These are phyloP conservation scores for Didymella glomerata DNA, from an alignment of 2,329 filamentous ascomycete genomes.

Conservation along the genomic window DNA sequence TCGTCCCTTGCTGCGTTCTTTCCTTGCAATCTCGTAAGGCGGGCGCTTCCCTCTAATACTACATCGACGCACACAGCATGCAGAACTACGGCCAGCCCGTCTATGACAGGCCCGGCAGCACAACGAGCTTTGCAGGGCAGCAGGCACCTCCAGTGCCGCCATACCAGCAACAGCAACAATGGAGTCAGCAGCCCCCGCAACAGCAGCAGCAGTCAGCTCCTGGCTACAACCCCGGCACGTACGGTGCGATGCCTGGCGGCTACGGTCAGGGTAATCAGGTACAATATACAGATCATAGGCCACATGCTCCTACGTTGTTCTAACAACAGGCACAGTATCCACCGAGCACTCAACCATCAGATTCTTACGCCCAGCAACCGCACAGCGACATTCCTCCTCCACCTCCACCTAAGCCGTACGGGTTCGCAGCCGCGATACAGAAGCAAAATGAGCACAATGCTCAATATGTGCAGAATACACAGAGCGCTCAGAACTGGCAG, in stretches of 20 bases:
- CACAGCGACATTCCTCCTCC: slow-evolving; percentile 45
- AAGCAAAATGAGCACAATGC: slow-evolving; percentile 10
- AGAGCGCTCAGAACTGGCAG: slow-evolving; percentile 25
- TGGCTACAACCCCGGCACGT: slow-evolving; percentile 46
- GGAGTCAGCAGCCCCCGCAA: slow-evolving; percentile 39
- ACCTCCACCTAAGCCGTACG: slow-evolving; percentile 49
- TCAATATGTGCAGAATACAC: slow-evolving; percentile 20
- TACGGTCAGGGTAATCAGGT: slow-evolving; percentile 33
- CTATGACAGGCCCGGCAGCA: slow-evolving; percentile 46
- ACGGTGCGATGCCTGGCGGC: slow-evolving; percentile 44
- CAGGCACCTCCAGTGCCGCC: slow-evolving; percentile 36
- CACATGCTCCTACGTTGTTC: not conserved
- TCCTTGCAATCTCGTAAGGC: slow-evolving; percentile 14
- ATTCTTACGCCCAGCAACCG: slow-evolving; percentile 35
- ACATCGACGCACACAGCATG: slow-evolving; percentile 38
- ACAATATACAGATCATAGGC: slow-evolving; percentile 6
- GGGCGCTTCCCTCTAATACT: slow-evolving; percentile 17
- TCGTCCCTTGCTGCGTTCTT: slow-evolving; percentile 21
- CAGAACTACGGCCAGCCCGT: slow-evolving; percentile 45
- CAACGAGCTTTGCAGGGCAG: slow-evolving; percentile 40
- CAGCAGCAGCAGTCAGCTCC: slow-evolving; percentile 32
- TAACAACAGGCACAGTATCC: slow-evolving; percentile 11
- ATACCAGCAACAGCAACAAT: slow-evolving; percentile 46
- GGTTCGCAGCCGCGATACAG: slow-evolving; percentile 42
- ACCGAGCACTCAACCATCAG: slow-evolving; percentile 20